Evolutionary conservation across 75 land plant genomes (phyloP).

Genomic region (Larix kaempferi): DNA sequence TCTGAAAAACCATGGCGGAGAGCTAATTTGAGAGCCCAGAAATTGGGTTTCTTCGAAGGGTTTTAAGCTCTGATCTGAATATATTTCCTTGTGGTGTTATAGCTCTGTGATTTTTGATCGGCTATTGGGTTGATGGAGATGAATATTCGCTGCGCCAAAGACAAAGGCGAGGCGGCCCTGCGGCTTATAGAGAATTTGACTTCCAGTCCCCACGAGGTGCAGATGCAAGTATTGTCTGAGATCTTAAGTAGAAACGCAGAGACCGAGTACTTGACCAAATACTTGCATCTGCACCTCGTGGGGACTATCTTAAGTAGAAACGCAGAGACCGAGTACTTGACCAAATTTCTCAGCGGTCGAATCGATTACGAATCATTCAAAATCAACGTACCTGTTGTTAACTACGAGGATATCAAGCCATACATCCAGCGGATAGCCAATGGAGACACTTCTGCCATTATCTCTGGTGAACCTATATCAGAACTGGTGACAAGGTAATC

Average conservation of each 20-base stretch:
- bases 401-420: conserved; percentile 55
- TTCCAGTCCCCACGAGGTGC: conserved; percentile 30
- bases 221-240: conserved; percentile 33
- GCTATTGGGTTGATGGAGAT: too few relatives aligned
- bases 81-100: too few relatives aligned
- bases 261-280: conserved; percentile 53
- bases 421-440: conserved; percentile 63
- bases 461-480: conserved; percentile 44
- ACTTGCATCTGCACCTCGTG: too few relatives aligned
- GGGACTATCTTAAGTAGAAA: too few relatives aligned
- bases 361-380: conserved; percentile 39
- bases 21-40: too few relatives aligned
- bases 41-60: too few relatives aligned
- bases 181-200: conserved; percentile 47
- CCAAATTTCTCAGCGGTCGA: conserved; percentile 27
- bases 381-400: conserved; percentile 47
- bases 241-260: conserved; percentile 47
- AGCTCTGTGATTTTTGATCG: too few relatives aligned
- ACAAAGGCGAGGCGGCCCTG: conserved; percentile 20
- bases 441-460: conserved; percentile 52
- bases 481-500: conserved; percentile 51
- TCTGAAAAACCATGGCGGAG: too few relatives aligned
- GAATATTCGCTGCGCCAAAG: too few relatives aligned
- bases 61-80: too few relatives aligned
- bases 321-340: conserved; percentile 54